Base-by-base conservation (phyloP, 2,329 filamentous ascomycete species). In the Hypoxylon sp. region DNA sequence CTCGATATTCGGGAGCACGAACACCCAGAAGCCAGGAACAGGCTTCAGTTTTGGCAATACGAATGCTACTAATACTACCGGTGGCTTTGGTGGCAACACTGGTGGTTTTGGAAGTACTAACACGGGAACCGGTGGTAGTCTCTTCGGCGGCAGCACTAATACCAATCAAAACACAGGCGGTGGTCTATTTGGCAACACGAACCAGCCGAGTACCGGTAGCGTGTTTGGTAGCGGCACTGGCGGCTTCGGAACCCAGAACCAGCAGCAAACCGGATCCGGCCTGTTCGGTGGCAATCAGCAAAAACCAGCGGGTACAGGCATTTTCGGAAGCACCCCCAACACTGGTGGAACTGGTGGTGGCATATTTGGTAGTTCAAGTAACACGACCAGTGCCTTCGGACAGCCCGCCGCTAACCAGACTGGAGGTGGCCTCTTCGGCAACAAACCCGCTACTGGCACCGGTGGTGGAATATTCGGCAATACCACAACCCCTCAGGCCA, bases 341-440 rank as follows among this genome's bases (percentile, higher is more conserved):
- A 70, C 73, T 33, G 69, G 78, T 24, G 75, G 66, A 50, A 76
- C 76, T 33, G 74, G 76, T 2, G 78, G 79, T 47, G 78, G 79
- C 50, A 72, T 85, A 1, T 87, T 88, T 53, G 85, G 85, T 19
- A 80, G 80, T 42, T 76, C 76, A 14, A 60, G 55, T n/a, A 75
- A 67, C 46, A 75, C 65, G 42, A 67, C 74, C 13, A 77, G 77
- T 54, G 78, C 78, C 39, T 80, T 80, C 53, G 78, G 78, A 46
- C 44, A 76, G 71, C n/a, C 70, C 71, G 57, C 42, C 35, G 62
- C 71, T 33, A 70, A 53, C 59, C 66, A 77, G 57, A 75, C 81
- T 53, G 79, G 81, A n/a, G 82, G 82, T 17, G 80, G 82, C 13
- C 74, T 86, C 5, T 87, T 87, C 55, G 84, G 83, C 75, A 70